Evolutionary conservation across 2,329 filamentous ascomycete genomes (phyloP).

Genomic region (Phialophora expanda): DNA sequence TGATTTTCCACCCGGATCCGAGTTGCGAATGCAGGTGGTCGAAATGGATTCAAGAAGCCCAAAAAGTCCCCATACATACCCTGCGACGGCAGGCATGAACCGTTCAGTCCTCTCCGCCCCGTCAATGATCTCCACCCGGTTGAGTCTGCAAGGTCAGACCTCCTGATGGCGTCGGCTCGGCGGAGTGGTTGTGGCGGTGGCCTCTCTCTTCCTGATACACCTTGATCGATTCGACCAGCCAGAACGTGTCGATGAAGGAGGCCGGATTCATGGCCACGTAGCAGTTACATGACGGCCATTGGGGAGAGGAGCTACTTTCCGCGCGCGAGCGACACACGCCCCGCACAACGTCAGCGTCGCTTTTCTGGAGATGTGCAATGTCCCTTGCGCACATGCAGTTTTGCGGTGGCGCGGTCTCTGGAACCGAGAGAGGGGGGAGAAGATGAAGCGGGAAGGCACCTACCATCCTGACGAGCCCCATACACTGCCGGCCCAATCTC

Average conservation of each 20-base stretch:
- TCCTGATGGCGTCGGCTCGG: neutral
- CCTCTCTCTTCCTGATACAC: neutral
- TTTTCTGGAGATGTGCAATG: no score
- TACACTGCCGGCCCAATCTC: neutral
- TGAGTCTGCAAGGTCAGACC: neutral
- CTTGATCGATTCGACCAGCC: neutral
- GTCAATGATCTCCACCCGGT: neutral
- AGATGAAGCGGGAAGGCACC: neutral
- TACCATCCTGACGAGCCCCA: neutral
- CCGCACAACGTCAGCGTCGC: neutral
- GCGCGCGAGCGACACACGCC: no score
- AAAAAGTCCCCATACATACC: no score
- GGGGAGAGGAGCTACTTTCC: neutral
- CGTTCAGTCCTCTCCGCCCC: neutral
- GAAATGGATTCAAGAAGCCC: no score
- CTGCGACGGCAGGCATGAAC: no score
- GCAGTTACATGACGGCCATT: neutral
- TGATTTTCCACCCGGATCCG: no score
- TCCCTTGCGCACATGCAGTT: no score
- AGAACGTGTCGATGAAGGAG: neutral
- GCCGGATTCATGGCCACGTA: neutral
- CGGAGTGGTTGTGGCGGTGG: neutral
- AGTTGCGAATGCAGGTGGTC: no score
- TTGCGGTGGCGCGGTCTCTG: neutral
- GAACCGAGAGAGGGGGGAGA: neutral